Evolutionary conservation across 805 yeast species (phyloP).

Genomic region (Priceomyces medius): DNA sequence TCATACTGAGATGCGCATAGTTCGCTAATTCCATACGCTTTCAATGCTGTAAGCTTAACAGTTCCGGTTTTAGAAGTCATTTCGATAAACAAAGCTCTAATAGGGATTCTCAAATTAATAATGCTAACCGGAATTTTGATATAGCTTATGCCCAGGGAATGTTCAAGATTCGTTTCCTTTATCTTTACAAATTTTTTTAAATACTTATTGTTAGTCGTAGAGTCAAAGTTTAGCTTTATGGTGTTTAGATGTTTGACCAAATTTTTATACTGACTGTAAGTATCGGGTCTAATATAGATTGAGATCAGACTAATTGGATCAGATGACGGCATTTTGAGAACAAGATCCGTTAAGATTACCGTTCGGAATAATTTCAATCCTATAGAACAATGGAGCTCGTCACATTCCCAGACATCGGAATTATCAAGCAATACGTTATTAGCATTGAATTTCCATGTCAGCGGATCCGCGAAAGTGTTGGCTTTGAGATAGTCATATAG

Average conservation of each 20-base stretch:
- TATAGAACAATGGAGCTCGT: constrained; percentile 25
- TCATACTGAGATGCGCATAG: constrained; percentile 21
- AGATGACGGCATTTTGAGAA: constrained; percentile 20
- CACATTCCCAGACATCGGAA: constrained; percentile 35
- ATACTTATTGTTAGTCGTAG: constrained; percentile 20
- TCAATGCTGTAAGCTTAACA: constrained; percentile 19
- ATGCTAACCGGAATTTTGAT: constrained; percentile 33
- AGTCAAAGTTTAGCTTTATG: constrained; percentile 11
- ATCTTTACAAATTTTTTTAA: constrained; percentile 31
- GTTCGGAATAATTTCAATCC: constrained; percentile 35
- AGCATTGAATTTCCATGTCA: constrained; percentile 34
- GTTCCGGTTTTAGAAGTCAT: constrained; percentile 12
- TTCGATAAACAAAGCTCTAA: constrained; percentile 33
- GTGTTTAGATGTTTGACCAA: constrained; percentile 19
- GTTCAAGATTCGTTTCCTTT: constrained; percentile 19
- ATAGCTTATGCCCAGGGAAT: constrained; percentile 20
- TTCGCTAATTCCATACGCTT: constrained; percentile 33
- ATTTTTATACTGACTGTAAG: constrained; percentile 13
- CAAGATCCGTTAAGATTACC: constrained; percentile 35
- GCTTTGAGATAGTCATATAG: constrained; percentile 38
- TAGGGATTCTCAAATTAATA: constrained; percentile 30
- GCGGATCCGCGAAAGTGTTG: constrained; percentile 21
- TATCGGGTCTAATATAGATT: constrained; percentile 31
- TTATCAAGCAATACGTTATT: constrained; percentile 37
- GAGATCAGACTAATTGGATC: constrained; percentile 14